A percentile compares a stretch with the other conserved stretches of the same genome.
Conservation (phyloP, 176 grass and related monocot genomes). For the Musa itinerans region DNA sequence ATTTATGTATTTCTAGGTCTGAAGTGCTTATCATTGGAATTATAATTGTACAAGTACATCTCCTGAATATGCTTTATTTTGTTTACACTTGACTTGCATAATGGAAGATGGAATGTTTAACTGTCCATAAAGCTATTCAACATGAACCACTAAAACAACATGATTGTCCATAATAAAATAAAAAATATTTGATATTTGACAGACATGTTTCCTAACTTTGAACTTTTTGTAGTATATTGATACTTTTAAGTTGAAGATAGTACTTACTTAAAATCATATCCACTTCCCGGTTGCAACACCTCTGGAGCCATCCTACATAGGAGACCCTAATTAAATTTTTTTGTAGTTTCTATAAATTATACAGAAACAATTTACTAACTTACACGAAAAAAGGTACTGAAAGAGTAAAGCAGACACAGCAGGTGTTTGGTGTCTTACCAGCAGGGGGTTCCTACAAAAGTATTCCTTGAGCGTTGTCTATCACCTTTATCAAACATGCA, state of each 20-base stretch:
- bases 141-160: no score
- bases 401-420: not conserved
- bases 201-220: no score
- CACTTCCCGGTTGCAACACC: constrained; percentile 86
- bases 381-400: not conserved
- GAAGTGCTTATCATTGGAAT: no score
- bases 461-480: constrained; percentile 87
- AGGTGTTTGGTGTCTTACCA: constrained; percentile 38
- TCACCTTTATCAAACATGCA: constrained; percentile 99
- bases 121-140: not conserved
- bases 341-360: not conserved
- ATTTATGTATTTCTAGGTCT: no score
- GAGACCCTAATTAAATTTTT: constrained; percentile 27
- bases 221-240: not conserved
- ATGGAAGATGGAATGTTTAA: not conserved
- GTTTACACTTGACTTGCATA: not conserved
- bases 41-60: no score
- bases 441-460: constrained; percentile 97
- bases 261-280: constrained; percentile 99
- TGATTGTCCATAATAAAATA: no score
- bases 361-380: no score
- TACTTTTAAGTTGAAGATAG: not conserved
- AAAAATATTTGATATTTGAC: no score
- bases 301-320: constrained; percentile 95
- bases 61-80: not conserved